These are phyloP conservation scores for Imleria badia DNA, from an alignment of 768 basidiomycete species.

Conservation along the genomic window DNA sequence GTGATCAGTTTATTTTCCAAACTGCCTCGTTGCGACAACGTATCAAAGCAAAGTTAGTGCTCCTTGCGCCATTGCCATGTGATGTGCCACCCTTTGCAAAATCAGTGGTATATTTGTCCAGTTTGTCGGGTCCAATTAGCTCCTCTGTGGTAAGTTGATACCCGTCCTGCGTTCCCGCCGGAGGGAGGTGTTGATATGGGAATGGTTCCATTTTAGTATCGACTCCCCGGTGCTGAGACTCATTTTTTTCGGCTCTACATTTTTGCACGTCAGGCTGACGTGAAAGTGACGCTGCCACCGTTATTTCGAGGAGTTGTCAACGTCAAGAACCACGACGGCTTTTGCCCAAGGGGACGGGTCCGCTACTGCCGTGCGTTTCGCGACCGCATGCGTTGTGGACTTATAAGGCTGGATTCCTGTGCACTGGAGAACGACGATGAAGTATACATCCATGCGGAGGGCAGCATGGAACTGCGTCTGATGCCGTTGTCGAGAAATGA, in stretches of 20 bases:
- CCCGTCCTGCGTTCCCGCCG: not conserved
- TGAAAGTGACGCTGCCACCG: constrained; percentile 29
- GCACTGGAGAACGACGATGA: constrained; percentile 30
- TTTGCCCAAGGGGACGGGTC: constrained; percentile 7
- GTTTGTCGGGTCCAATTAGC: constrained; percentile 23
- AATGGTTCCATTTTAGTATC: constrained; percentile 16
- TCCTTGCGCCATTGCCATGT: constrained; percentile 28
- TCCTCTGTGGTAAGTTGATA: constrained; percentile 26
- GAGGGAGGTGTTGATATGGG: constrained; percentile 4
- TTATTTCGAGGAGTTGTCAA: constrained; percentile 30
- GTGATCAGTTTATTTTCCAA: constrained; percentile 32
- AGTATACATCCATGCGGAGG: constrained; percentile 29
- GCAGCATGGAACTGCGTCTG: constrained; percentile 22
- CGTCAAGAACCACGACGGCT: constrained; percentile 17
- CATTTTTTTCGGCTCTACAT: constrained; percentile 33
- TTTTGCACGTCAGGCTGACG: constrained; percentile 28
- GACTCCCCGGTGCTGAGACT: constrained; percentile 25
- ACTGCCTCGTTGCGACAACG: constrained; percentile 18
- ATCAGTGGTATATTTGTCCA: constrained; percentile 33
- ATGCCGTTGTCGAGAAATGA: constrained; percentile 10
- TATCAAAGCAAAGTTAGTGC: constrained; percentile 27
- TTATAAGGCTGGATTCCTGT: constrained; percentile 20
- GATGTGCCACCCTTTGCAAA: constrained; percentile 33
- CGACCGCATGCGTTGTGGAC: constrained; percentile 21
- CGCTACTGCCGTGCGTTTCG: constrained; percentile 27